Base-by-base conservation (phyloP, 202 grass and related monocot genomes). In the Hordeum pubiflorum region DNA sequence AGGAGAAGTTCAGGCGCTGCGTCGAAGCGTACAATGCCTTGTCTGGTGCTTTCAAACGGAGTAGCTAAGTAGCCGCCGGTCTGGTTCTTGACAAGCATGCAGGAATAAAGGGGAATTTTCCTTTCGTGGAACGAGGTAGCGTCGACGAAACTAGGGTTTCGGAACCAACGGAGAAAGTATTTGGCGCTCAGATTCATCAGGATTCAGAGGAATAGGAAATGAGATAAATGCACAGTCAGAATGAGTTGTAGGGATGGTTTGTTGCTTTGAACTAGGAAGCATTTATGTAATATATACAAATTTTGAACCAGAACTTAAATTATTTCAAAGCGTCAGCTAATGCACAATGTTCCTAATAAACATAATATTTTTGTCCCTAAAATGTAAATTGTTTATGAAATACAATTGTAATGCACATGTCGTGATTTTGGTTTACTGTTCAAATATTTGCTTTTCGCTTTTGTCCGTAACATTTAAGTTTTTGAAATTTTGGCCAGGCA, bases 1-100 rank as follows among this genome's bases (percentile, higher is more conserved):
- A 87, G 88, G 90, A 97, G 72, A 97, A 91, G 66, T 97, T 97
- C 55, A 97, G 86, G 83, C 74, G 15, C 15, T 91, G 88, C 18
- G 88, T 91, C 11, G 88, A 92, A 84, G 93, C 93, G 2, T 97
- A 97, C 74, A 91, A 90, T 6, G 36, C 70, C 13, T 86, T 97
- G 50, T 56, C 77, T 75, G 61, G 38, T 29, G 81, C 81, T 37
- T 86, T 87, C 38, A 88, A 88, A 44, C 33, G 66, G 17, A 82
- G 54, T 74, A 58, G 48, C 46, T 83, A 73, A 78, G 31, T 14
- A 40, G 17, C 64, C 34, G 4, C n/a, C 20, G 13, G 9, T 24
- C 17, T 56, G 21, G 78, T 79, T 68, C 63, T 10, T 50, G 39
- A 61, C 13, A 63, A 63, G 26, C 58, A 17, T 32, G 59, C 26